A percentile compares a stretch with the other conserved stretches of the same genome.
These are phyloP conservation scores for Trichosporon coremiiforme DNA, from an alignment of 1,284 basidiomycete genomes.

Conservation along the genomic window DNA sequence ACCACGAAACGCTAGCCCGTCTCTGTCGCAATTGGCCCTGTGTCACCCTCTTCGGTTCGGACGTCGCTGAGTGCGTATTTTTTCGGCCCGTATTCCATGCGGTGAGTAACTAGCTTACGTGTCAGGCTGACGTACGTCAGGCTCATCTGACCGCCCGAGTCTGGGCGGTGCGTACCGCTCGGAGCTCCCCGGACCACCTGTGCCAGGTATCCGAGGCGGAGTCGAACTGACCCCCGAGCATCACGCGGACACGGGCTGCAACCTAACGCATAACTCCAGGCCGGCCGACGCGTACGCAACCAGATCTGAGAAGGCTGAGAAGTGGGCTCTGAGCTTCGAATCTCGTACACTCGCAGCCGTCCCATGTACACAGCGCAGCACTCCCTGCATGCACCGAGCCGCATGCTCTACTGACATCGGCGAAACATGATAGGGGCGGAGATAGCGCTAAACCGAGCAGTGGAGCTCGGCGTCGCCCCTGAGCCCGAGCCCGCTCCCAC, in stretches of 20 bases:
- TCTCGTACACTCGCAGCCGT: neutral
- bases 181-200: neutral
- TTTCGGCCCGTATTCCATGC: neutral
- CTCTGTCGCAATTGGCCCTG: neutral
- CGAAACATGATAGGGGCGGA: neutral
- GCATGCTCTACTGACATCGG: neutral
- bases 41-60: conserved; percentile 14
- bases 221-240: neutral
- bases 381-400: too few species aligned
- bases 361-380: neutral
- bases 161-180: neutral
- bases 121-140: conserved; percentile 10
- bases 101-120: neutral
- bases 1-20: neutral
- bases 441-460: conserved; percentile 1
- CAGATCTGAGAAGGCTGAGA: conserved; percentile 8
- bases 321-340: neutral
- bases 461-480: conserved; percentile 2
- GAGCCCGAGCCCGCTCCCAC: conserved; percentile 4
- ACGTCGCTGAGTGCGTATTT: neutral
- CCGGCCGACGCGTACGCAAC: conserved; percentile 1
- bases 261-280: neutral
- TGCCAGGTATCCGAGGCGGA: neutral
- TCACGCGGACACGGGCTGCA: neutral
- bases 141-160: neutral